phyloP scores from a whole-genome alignment of 2,329 filamentous ascomycete species.

The Curvularia verruculosa region DNA sequence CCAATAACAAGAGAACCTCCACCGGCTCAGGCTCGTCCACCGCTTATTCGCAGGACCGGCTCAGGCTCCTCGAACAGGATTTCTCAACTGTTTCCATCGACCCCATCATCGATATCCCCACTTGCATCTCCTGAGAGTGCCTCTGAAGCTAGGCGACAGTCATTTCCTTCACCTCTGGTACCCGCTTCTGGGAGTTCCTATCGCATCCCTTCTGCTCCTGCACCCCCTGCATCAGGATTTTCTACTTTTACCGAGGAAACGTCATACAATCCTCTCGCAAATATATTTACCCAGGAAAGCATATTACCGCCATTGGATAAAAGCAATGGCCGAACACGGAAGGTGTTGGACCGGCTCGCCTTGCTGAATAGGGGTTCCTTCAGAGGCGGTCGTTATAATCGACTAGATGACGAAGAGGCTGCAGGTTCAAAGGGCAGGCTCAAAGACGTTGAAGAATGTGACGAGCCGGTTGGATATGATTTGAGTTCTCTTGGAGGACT shows the following conservation, averaged over 20 bases:
- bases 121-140: constrained; percentile 25
- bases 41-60: constrained; percentile 35
- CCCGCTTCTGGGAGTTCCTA: constrained; percentile 38
- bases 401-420: constrained; percentile 43
- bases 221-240: constrained; percentile 34
- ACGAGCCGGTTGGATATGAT: constrained; percentile 38
- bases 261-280: constrained; percentile 36
- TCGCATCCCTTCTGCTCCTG: constrained; percentile 38
- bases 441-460: constrained; percentile 37
- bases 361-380: constrained; percentile 33
- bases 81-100: constrained; percentile 48
- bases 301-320: constrained; percentile 24
- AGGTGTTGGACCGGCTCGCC: constrained; percentile 40
- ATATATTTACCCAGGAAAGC: constrained; percentile 26
- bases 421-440: constrained; percentile 18
- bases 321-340: constrained; percentile 34
- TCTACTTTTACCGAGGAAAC: constrained; percentile 40
- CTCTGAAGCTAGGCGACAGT: constrained; percentile 34
- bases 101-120: constrained; percentile 37
- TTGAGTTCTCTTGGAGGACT: constrained; percentile 38
- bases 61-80: constrained; percentile 42
- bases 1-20: constrained; percentile 26
- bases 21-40: constrained; percentile 29
- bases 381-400: constrained; percentile 35
- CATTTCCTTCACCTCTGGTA: constrained; percentile 38